Evolutionary conservation across 2,329 filamentous ascomycete species (phyloP).

Genomic region (Escovopsis sp.): DNA sequence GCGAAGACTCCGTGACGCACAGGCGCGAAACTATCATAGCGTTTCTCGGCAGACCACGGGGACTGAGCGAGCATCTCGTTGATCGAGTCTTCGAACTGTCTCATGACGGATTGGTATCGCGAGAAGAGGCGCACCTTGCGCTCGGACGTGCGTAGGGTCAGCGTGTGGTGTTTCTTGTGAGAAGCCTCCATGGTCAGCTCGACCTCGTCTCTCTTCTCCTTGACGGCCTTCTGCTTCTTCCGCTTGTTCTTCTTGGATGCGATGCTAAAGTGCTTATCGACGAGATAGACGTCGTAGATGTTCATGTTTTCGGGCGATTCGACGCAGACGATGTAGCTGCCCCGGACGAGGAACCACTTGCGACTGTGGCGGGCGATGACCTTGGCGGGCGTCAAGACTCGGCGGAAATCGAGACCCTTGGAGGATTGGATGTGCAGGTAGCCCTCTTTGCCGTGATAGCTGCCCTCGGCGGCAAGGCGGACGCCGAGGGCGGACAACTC

Average conservation of each 20-base stretch:
- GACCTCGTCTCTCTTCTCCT: conserved; percentile 41
- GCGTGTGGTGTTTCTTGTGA: conserved; percentile 55
- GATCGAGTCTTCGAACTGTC: conserved; percentile 90
- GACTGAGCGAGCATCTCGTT: conserved; percentile 71
- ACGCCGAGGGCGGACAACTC: conserved; percentile 91
- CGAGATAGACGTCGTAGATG: conserved; percentile 96
- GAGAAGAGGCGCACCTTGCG: conserved; percentile 83
- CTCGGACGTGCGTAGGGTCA: conserved; percentile 83
- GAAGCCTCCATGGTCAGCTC: conserved; percentile 24
- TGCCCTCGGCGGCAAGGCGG: conserved; percentile 82
- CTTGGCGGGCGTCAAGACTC: conserved; percentile 61
- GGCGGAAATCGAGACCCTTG: conserved; percentile 75
- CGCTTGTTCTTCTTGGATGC: conserved; percentile 53
- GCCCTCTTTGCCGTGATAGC: conserved; percentile 95
- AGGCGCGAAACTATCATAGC: conserved; percentile 88
- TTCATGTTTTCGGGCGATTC: conserved; percentile 98
- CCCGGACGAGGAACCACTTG: conserved; percentile 96
- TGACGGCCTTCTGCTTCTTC: conserved; percentile 34
- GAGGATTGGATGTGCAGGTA: conserved; percentile 83
- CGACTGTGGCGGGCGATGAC: conserved; percentile 72
- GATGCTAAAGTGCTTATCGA: conserved; percentile 75
- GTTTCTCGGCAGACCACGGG: conserved; percentile 66
- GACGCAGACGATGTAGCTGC: conserved; percentile 96
- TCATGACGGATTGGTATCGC: conserved; percentile 74
- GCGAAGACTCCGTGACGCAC: conserved; percentile 76